A percentile compares a stretch with the other conserved stretches of the same genome.
Evolutionary conservation across 805 yeast species (phyloP).

Genomic region (Starmerella etchellsii): DNA sequence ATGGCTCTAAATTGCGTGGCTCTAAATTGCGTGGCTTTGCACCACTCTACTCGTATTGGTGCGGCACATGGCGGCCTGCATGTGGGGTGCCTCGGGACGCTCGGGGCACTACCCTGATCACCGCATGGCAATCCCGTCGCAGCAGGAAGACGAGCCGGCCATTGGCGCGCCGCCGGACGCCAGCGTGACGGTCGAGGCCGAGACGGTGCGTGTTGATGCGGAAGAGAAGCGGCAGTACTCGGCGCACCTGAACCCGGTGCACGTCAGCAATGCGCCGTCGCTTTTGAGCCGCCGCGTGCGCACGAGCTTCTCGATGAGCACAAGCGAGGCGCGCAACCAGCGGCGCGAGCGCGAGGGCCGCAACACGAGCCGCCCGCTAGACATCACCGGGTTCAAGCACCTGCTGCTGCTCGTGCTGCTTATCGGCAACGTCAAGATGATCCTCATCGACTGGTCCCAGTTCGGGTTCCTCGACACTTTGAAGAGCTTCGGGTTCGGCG

Average conservation of each 20-base stretch:
- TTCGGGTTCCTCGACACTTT: slow-evolving; percentile 29
- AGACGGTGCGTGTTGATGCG: too few species aligned
- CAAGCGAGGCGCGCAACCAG: slow-evolving; percentile 12
- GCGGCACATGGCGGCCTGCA: too few species aligned
- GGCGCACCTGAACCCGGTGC: slow-evolving; percentile 18
- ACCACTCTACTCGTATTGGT: too few species aligned
- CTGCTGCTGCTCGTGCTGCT: slow-evolving; percentile 30
- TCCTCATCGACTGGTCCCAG: slow-evolving; percentile 29
- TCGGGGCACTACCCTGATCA: too few species aligned
- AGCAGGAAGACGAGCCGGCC: too few species aligned
- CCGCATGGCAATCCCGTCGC: too few species aligned
- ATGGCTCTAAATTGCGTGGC: too few species aligned
- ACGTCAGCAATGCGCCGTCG: slow-evolving; percentile 16
- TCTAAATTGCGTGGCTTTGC: too few species aligned
- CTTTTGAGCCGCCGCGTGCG: slow-evolving; percentile 16
- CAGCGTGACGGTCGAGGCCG: too few species aligned
- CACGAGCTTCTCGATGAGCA: slow-evolving; percentile 5
- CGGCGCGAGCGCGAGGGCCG: slow-evolving; percentile 13
- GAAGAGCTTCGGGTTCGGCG: slow-evolving; percentile 24
- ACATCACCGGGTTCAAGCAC: slow-evolving; percentile 30
- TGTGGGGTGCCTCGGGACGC: too few species aligned
- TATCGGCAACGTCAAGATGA: slow-evolving; percentile 31
- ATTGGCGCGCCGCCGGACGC: too few species aligned
- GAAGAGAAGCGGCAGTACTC: slow-evolving; percentile 2
- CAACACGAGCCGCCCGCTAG: slow-evolving; percentile 11